Evolutionary conservation across 2,329 filamentous ascomycete genomes (phyloP).

Genomic region (Aspergillus proliferans): DNA sequence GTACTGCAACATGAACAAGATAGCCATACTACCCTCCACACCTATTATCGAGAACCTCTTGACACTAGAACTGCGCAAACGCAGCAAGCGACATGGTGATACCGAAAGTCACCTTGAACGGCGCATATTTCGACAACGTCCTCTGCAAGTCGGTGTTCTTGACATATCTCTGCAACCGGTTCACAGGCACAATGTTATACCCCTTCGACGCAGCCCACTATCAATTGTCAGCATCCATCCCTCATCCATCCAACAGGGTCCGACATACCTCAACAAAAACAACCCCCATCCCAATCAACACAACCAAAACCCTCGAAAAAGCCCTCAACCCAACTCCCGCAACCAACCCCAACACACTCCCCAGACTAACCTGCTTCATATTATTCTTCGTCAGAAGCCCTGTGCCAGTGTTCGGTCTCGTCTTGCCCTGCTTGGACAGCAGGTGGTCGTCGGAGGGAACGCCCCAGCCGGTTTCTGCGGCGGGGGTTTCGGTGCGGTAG

Average conservation of each 20-base stretch:
- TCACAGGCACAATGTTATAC: constrained; percentile 39
- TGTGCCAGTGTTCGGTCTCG: constrained; percentile 1
- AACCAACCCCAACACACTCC: constrained; percentile 40
- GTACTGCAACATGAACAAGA: background rate
- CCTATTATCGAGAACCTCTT: background rate
- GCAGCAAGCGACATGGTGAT: constrained; percentile 40
- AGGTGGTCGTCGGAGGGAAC: constrained; percentile 16
- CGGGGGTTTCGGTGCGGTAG: constrained; percentile 12
- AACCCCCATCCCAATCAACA: constrained; percentile 39
- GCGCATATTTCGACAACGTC: constrained; percentile 33
- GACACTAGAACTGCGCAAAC: constrained; percentile 36
- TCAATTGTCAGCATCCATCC: constrained; percentile 1
- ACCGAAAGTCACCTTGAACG: constrained; percentile 44
- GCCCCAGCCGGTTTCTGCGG: constrained; percentile 21
- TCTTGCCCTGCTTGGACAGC: constrained; percentile 21
- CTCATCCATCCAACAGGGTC: constrained; percentile 1
- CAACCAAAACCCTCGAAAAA: constrained; percentile 39
- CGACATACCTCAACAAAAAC: constrained; percentile 38
- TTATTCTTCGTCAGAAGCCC: constrained; percentile 27
- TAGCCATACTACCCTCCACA: too few species aligned
- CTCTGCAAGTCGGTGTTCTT: constrained; percentile 35
- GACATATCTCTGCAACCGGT: constrained; percentile 36
- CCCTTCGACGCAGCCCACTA: constrained; percentile 43
- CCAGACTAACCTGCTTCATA: constrained; percentile 41
- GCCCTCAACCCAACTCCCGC: constrained; percentile 39